Conservation (phyloP, 2,329 filamentous ascomycete genomes). For the Salinomyces thailandicus region DNA sequence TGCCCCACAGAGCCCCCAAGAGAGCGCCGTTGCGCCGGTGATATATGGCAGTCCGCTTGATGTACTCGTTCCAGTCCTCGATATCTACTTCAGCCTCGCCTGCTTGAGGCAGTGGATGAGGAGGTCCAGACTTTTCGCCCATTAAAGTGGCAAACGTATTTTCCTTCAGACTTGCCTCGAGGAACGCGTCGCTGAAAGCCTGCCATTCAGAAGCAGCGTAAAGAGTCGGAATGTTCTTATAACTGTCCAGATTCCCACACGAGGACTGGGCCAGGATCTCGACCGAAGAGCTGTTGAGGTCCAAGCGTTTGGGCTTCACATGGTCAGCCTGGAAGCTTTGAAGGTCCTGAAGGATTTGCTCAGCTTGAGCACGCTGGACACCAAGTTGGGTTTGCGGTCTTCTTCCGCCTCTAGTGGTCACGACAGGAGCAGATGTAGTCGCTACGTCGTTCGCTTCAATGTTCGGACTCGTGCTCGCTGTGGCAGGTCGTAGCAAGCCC, state of each 20-base stretch:
- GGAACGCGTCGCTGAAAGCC: slow-evolving; percentile 18
- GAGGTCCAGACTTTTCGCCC: slow-evolving; percentile 21
- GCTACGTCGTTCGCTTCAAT: not conserved
- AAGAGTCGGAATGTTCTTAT: slow-evolving; percentile 13
- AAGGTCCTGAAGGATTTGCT: slow-evolving; percentile 13
- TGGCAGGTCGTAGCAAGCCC: not conserved
- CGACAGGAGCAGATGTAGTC: not conserved
- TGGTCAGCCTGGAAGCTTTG: slow-evolving; percentile 20
- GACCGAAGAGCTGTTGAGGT: slow-evolving; percentile 19
- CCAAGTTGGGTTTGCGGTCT: not conserved
- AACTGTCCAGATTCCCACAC: slow-evolving; percentile 23
- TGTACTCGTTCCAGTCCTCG: slow-evolving; percentile 25
- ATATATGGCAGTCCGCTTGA: slow-evolving; percentile 25
- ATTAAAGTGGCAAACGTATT: slow-evolving; percentile 21
- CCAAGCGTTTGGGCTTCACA: slow-evolving; percentile 17
- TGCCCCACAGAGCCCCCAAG: slow-evolving; percentile 15
- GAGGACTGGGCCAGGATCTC: slow-evolving; percentile 22
- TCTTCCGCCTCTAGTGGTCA: not conserved
- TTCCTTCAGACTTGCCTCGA: slow-evolving; percentile 22
- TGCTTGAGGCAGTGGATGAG: slow-evolving; percentile 8
- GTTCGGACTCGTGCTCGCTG: not conserved
- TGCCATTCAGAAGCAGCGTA: slow-evolving; percentile 17
- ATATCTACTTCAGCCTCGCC: slow-evolving; percentile 13
- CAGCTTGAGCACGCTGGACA: slow-evolving; percentile 5
- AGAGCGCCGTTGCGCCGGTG: slow-evolving; percentile 21